Base-by-base conservation (phyloP, 805 yeast species). In the Candida tammaniensis region DNA sequence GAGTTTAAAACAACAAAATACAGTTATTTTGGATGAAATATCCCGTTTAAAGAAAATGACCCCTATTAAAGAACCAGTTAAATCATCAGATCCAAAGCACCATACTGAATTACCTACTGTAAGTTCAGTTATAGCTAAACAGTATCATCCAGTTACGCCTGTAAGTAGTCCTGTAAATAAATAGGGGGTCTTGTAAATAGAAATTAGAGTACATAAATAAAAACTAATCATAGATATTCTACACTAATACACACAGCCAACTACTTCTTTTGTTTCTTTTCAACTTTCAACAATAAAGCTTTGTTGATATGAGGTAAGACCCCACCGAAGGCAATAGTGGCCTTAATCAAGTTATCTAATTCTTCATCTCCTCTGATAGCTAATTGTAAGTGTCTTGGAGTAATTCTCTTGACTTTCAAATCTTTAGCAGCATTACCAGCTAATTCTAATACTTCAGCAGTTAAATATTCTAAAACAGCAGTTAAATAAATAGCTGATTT, bases 381-480 rank as follows among this genome's bases (percentile, higher is more conserved):
- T 55, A 89, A 76, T 66, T 89, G 96, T 57, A 89, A 74, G 65
- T 89, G 98, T 70, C 98, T 86, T 55, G 98, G 98, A 13, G 96
- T 88, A 61, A 89, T 89, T 82, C 98, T 87, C 69, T 89, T 88
- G 50, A 87, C 93, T 62, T 86, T 86, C 61, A 87, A 74, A 57
- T 91, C 97, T 64, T 91, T 88, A 29, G 98, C 97, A 23, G 98
- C 98, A 61, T 91, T 91, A 67, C 98, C 97, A 39, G 98, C 97
- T 75, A 91, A 74, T 72, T 91, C 98, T 54, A 91, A 76, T 32
- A 91, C 95, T 72, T 91, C 98, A 24, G 98, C 97, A 35, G 97
- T 88, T 57, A 91, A 72, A 68, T 91, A 91, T 66, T 91, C 98
- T 48, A 91, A 77, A 27, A 91, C 98, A 14, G 97, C 96, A 37